phyloP scores from a whole-genome alignment of 2,329 filamentous ascomycete species.

The Talaromyces sp. region DNA sequence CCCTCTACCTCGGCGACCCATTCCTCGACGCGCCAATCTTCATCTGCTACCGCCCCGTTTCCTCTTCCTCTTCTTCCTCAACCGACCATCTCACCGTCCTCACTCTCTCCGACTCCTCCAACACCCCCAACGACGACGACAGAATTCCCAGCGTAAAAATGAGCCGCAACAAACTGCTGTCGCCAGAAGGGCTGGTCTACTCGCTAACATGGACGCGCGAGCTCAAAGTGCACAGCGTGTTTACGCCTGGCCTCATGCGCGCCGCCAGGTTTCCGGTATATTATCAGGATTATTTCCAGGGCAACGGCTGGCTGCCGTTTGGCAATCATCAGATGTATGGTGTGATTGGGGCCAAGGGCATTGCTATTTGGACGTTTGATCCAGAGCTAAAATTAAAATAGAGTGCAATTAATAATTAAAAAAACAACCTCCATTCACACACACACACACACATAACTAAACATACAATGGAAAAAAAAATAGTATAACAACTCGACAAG shows the following conservation, averaged over 20 bases:
- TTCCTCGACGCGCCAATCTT: not conserved
- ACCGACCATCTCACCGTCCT: not conserved
- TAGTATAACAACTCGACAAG: no score
- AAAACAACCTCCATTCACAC: not conserved
- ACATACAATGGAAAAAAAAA: no score
- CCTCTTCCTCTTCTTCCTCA: no score
- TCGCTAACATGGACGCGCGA: not conserved
- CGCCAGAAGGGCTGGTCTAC: not conserved
- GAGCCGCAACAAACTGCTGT: not conserved
- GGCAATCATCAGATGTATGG: slow-evolving; percentile 1
- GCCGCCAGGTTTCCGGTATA: not conserved
- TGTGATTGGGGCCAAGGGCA: not conserved
- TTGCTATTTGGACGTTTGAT: slow-evolving; percentile 1
- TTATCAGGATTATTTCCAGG: not conserved
- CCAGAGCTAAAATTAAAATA: not conserved
- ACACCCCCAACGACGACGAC: not conserved
- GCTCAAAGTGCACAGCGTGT: not conserved
- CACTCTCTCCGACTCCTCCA: no score
- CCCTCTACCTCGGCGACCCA: not conserved
- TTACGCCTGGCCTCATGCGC: not conserved
- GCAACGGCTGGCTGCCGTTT: not conserved
- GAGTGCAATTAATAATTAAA: no score
- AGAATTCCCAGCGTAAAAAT: no score
- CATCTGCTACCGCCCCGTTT: not conserved
- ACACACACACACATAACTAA: no score